These are phyloP conservation scores for Rhododendron ferrugineum DNA, from an alignment of 148 eudicot genomes.

Conservation along the genomic window DNA sequence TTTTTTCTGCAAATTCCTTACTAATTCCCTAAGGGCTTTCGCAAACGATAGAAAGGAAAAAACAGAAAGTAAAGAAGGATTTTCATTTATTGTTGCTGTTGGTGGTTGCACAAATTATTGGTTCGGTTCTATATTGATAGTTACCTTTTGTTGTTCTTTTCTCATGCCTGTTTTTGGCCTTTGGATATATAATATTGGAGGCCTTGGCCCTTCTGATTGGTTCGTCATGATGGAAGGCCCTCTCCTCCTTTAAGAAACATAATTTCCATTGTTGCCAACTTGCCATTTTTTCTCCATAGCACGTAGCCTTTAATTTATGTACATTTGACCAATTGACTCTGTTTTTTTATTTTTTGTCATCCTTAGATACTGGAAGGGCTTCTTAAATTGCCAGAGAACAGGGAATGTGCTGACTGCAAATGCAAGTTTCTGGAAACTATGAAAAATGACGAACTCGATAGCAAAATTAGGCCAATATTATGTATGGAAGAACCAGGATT, in stretches of 20 bases:
- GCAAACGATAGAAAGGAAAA: not conserved
- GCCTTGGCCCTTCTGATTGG: not conserved
- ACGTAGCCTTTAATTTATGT: not conserved
- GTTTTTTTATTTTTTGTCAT: not conserved
- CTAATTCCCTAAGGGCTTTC: not conserved
- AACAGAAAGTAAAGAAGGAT: not conserved
- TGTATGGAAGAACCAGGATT: not conserved
- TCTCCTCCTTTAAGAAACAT: not conserved
- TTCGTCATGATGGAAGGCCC: not conserved
- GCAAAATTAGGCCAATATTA: not conserved
- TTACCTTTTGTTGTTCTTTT: not conserved
- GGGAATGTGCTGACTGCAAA: conserved; percentile 96
- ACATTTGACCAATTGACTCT: not conserved
- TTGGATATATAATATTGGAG: not conserved
- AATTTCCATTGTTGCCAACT: not conserved
- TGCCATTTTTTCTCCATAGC: not conserved
- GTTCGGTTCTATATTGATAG: not conserved
- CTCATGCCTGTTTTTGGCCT: not conserved
- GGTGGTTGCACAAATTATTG: not conserved
- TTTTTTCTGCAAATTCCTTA: not conserved
- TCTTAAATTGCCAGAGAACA: conserved; percentile 86
- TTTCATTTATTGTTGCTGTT: not conserved
- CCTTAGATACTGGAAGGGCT: conserved; percentile 85
- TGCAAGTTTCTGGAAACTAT: conserved; percentile 33
- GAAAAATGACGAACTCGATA: not conserved